Evolutionary conservation across 352 stramenopile species (phyloP).

Genomic region (Phytophthora sp.): DNA sequence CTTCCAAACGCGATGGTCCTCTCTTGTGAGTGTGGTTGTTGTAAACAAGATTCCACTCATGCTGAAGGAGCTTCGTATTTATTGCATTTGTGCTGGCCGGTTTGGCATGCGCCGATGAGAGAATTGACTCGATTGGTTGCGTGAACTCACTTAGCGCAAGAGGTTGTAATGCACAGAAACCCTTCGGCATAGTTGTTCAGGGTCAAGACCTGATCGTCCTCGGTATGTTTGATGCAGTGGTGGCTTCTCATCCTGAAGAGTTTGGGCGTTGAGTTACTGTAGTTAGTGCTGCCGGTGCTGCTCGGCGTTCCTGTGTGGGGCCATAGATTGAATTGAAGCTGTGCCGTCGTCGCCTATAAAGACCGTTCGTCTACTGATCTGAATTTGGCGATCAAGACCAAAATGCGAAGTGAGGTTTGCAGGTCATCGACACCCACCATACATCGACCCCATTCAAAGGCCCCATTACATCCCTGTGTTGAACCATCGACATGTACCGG

Average conservation of each 20-base stretch:
- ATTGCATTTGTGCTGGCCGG: neutral
- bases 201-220: slow-evolving; percentile 48
- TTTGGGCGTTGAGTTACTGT: slow-evolving; percentile 2
- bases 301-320: neutral
- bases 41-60: slow-evolving; percentile 18
- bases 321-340: neutral
- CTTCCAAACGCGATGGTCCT: slow-evolving; percentile 35
- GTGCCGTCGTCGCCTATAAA: neutral
- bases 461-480: slow-evolving; percentile 20
- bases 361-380: slow-evolving; percentile 16
- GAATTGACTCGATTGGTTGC: slow-evolving; percentile 2
- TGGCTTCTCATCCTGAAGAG: slow-evolving; percentile 28
- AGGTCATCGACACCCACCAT: slow-evolving; percentile 19
- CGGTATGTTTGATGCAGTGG: slow-evolving; percentile 26
- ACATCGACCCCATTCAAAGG: slow-evolving; percentile 11
- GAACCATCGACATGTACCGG: too few species aligned
- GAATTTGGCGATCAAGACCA: slow-evolving; percentile 19
- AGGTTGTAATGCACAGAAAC: slow-evolving; percentile 49
- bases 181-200: slow-evolving; percentile 74
- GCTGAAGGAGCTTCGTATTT: slow-evolving; percentile 12
- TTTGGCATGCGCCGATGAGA: neutral
- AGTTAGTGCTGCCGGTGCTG: slow-evolving; percentile 1
- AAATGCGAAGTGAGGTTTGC: slow-evolving; percentile 22
- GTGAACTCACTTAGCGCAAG: slow-evolving; percentile 16
- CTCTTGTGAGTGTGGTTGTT: slow-evolving; percentile 9